Percentiles rank a stretch among this genome's conserved stretches.
Evolutionary conservation across 2,329 filamentous ascomycete species (phyloP).

Genomic region (Alternaria sp.): DNA sequence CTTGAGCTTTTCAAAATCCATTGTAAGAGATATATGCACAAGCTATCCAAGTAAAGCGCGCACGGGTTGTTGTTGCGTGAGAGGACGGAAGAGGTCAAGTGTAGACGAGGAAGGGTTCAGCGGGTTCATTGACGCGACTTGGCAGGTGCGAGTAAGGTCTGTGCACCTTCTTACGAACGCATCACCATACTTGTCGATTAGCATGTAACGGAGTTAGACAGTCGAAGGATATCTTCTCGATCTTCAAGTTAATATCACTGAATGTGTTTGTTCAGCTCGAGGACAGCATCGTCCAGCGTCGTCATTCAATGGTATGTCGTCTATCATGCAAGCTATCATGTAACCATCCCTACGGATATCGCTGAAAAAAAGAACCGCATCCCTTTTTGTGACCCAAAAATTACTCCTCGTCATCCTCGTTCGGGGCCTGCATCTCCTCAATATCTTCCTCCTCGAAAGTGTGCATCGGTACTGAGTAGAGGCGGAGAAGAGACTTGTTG

Average conservation of each 20-base stretch:
- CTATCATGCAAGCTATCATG: slow-evolving; percentile 26
- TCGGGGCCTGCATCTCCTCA: slow-evolving; percentile 68
- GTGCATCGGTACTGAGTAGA: slow-evolving; percentile 87
- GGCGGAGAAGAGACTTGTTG: slow-evolving; percentile 91
- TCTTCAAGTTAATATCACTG: fast-evolving
- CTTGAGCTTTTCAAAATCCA: slow-evolving; percentile 9
- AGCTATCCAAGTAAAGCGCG: background rate
- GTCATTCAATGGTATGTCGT: slow-evolving; percentile 24
- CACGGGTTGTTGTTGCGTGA: background rate
- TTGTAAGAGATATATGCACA: slow-evolving; percentile 3
- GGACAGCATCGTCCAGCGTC: slow-evolving; percentile 6
- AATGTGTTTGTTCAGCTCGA: background rate
- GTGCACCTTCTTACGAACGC: background rate
- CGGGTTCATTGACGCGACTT: background rate
- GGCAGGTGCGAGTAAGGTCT: background rate
- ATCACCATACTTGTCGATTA: background rate
- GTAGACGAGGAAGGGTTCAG: background rate
- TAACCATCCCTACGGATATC: slow-evolving; percentile 30
- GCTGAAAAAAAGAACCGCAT: slow-evolving; percentile 16
- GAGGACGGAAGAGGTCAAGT: background rate
- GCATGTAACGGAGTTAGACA: background rate
- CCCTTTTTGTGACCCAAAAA: background rate
- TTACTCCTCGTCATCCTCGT: slow-evolving; percentile 64
- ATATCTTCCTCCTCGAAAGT: slow-evolving; percentile 92
- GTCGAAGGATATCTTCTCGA: background rate